Conservation (phyloP, 176 grass and related monocot species). For the Bonia amplexicaulis region DNA sequence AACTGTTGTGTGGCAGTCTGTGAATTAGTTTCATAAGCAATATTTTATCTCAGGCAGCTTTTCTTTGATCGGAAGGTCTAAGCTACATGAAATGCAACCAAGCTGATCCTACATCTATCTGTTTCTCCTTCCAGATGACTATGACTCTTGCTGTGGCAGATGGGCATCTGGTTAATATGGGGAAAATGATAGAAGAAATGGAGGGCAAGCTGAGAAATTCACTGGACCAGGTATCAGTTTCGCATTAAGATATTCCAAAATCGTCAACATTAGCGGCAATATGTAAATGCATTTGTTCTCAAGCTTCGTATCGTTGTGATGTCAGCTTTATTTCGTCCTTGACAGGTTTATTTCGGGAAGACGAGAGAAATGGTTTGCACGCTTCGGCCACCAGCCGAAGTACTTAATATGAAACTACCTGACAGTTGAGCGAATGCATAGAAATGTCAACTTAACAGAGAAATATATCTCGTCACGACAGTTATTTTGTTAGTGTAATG, state of each 20-base stretch:
- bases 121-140: conserved; percentile 58
- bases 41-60: neutral
- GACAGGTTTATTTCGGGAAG: conserved; percentile 96
- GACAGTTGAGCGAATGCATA: conserved; percentile 53
- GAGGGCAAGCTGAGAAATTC: conserved; percentile 96
- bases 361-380: conserved; percentile 94
- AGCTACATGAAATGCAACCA: neutral
- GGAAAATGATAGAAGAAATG: conserved; percentile 99
- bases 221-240: conserved; percentile 69
- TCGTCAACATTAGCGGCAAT: neutral
- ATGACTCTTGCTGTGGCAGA: conserved; percentile 77
- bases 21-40: neutral
- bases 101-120: neutral
- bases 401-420: conserved; percentile 58
- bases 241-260: neutral
- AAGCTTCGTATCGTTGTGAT: neutral
- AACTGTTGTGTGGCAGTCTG: neutral
- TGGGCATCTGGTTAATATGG: conserved; percentile 96
- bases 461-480: neutral
- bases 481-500: neutral
- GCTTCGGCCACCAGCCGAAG: conserved; percentile 71
- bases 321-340: conserved; percentile 74
- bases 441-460: conserved; percentile 22
- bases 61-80: neutral
- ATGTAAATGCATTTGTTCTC: neutral